phyloP scores from a whole-genome alignment of 78 protist species.

The Reticulomyxa filosa region DNA sequence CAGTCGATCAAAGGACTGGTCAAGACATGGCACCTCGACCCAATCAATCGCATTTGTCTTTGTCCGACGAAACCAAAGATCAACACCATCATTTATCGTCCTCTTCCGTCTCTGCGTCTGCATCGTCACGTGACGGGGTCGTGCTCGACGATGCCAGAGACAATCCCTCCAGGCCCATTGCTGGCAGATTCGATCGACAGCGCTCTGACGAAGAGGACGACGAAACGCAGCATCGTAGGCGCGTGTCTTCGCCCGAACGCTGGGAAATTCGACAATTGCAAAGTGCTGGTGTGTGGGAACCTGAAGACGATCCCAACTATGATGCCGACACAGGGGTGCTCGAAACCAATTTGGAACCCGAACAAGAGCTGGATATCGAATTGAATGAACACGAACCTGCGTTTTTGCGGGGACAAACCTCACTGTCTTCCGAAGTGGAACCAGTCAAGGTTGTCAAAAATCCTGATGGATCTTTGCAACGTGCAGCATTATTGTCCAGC shows the following conservation, averaged over 20 bases:
- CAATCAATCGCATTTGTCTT: neutral
- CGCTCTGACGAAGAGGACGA: slow-evolving; percentile 7
- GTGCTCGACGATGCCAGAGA: too few species aligned
- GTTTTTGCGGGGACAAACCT: slow-evolving; percentile 44
- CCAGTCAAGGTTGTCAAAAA: slow-evolving; percentile 74
- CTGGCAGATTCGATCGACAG: neutral
- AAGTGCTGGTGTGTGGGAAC: slow-evolving; percentile 47
- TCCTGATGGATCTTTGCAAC: slow-evolving; percentile 78
- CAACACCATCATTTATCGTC: too few species aligned
- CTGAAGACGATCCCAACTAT: slow-evolving; percentile 29
- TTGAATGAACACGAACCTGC: slow-evolving; percentile 63
- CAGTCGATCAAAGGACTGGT: slow-evolving; percentile 70
- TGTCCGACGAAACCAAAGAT: too few species aligned
- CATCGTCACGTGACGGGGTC: neutral
- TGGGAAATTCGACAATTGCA: slow-evolving; percentile 62
- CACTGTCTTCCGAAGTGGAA: slow-evolving; percentile 24
- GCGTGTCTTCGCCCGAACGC: slow-evolving; percentile 50
- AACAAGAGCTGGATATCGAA: slow-evolving; percentile 74
- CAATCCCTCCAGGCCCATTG: neutral
- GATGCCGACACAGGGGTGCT: slow-evolving; percentile 29
- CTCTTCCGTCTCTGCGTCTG: neutral
- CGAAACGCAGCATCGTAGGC: neutral
- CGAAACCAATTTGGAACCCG: slow-evolving; percentile 17
- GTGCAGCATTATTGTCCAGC: slow-evolving; percentile 54
- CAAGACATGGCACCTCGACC: slow-evolving; percentile 42